Evolutionary conservation across 1,284 basidiomycete genomes (phyloP), one percentile per base, ranked within the genome.

Genomic region (Vanrija humicola): DNA sequence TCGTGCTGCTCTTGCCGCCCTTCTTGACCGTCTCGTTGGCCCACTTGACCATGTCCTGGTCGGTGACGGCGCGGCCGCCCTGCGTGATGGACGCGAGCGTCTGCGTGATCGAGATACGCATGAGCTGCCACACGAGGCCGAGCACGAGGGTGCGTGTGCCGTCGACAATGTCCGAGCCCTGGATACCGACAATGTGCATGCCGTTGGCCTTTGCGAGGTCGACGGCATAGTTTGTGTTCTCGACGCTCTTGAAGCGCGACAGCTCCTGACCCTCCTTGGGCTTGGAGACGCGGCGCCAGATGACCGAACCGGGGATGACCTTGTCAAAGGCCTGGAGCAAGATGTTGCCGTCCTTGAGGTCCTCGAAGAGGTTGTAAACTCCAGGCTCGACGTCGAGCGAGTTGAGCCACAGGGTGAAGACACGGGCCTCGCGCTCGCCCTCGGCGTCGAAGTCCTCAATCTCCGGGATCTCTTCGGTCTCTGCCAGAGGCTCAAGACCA

Each of bases 391-490:
- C 95, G 62, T 91, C 91, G 51, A 98, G 83, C 39, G 88, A 91
- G 81, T 98, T 98, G 64, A 98, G 83, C 95, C 95, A 98, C 25
- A 98, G 84, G 0, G 90, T 98, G 73, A 98, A 98, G 34, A 95
- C 95, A 43, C 95, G 86, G 5, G 95, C 95, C 77, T 98, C 95
- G 52, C 95, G 86, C 77, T 98, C 95, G 59, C 95, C 95, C 77
- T 98, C 95, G 1, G 95, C 94, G 65, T 98, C 95, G 74, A 98
- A 98, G 79, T 98, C 96, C 72, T 98, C 95, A 42, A 98, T 85
- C 6, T 83, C 86, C 46, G 80, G 79, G 0, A 82, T 81, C 14
- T 69, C 89, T 85, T 93, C 80, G 18, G 79, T 85, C 72, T 94
- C 92, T 69, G 96, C 91, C 44, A 98, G 83, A 3, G 94, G 94